Conservation (phyloP, 192 early-diverging fungal species). For the Phycomyces nitens region DNA sequence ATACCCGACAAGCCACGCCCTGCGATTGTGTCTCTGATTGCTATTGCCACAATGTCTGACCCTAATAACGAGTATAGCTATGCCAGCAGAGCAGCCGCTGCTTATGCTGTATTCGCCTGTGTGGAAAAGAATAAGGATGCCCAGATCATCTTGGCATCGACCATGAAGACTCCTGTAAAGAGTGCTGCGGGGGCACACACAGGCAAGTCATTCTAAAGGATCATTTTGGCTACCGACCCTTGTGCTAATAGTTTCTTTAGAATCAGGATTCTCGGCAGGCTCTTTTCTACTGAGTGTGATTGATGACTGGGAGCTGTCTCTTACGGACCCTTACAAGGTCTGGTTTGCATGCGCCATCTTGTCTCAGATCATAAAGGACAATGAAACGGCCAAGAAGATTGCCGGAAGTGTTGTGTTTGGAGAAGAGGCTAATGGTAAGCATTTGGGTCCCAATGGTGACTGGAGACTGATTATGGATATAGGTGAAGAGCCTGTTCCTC, state of each 20-base stretch:
- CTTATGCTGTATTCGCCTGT: constrained; percentile 79
- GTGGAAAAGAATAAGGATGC: constrained; percentile 82
- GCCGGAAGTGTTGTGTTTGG: constrained; percentile 72
- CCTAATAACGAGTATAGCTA: constrained; percentile 55
- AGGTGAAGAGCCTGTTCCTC: constrained; percentile 76
- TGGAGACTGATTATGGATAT: background rate
- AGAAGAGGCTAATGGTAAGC: constrained; percentile 65
- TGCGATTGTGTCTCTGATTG: constrained; percentile 77
- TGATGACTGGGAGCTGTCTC: constrained; percentile 68
- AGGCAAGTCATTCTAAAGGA: constrained; percentile 37
- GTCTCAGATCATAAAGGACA: constrained; percentile 72
- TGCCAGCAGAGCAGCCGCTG: constrained; percentile 74
- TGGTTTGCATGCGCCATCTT: constrained; percentile 90
- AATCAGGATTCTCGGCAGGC: constrained; percentile 38
- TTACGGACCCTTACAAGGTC: constrained; percentile 74
- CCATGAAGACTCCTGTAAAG: constrained; percentile 73
- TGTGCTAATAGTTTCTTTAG: background rate
- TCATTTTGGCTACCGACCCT: no score
- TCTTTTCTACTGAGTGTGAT: constrained; percentile 81
- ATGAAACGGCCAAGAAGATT: constrained; percentile 72
- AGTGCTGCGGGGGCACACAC: constrained; percentile 59
- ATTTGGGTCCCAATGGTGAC: no score
- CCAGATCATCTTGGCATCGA: constrained; percentile 83
- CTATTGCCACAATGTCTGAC: constrained; percentile 65
- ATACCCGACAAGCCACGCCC: constrained; percentile 61